Base-by-base conservation (phyloP, 169 alveolate species). In the Theileria equi region DNA sequence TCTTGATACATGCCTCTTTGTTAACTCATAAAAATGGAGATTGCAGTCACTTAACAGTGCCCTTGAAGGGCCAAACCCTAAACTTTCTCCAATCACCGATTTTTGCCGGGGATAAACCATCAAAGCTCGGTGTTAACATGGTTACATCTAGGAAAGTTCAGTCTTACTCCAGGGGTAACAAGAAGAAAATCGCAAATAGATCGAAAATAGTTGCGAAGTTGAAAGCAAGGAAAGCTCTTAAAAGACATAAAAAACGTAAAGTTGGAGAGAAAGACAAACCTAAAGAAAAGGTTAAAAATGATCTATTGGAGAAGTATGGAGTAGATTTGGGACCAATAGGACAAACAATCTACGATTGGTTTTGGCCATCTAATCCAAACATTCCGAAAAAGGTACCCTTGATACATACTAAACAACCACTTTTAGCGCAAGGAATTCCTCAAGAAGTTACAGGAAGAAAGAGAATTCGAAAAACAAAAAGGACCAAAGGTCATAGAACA, bases 261-360 rank as follows among this genome's bases (percentile, higher is more conserved):
- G 32, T 36, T 21, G 48, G 38, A 13, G 65, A 54, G 6, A 23
- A 17, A 4, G 44, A 40, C 19, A 49, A 25, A 21, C 16, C 36
- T 26, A 54, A 54, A 29, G 54, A 25, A 17, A 29, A 28, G 10
- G 29, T 26, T n/a, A 44, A 29, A 8, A 55, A 74, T 29, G 19
- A 29, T 2, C 13, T 74, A 16, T 38, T 74, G 60, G 79, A 52
- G 23, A 34, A 74, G 29, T 74, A 64, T 38, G 84, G 84, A 7
- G 58, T 74, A 31, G 79, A 74, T 31, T 44, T 74, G 0, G 84
- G 84, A 7, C 10, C 0, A 16, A 53, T 64, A 34, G 84, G 84
- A 47, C 61, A 64, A 4, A 71, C 63, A 11, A 36, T 74, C 1
- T 74, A 64, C 65, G 73, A 74, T 11, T 74, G 84, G 84, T 58